Base-by-base conservation (phyloP, 2,329 filamentous ascomycete species). In the Purpureocillium takamizusanense region DNA sequence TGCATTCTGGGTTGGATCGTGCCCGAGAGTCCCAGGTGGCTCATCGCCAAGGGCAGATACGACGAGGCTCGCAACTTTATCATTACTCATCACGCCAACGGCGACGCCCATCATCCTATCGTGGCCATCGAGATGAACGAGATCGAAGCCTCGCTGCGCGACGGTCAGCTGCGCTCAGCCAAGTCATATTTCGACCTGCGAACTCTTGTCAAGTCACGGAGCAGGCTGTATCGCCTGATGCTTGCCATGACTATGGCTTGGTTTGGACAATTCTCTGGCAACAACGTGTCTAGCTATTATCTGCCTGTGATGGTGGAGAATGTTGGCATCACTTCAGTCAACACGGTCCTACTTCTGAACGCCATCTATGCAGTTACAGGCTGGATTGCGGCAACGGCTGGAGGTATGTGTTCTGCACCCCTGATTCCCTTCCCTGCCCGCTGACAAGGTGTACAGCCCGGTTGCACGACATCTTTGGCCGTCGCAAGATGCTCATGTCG, bases 11-110 rank as follows among this genome's bases (percentile, higher is more conserved):
- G 66, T 6, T 74, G 66, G 38, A 62, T 76, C 42, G 55, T 80
- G 2, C 77, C 78, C 0, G 78, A 81, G 49, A 77, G 72, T 14
- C 78, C 78, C 5, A 59, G 78, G 38, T 81, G 76, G 76, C 59
- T 78, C 15, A 72, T 76, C 42, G 48, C 51, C 13, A 48, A 46
- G 18, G 53, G 55, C 36, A 48, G 48, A 15, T 42, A 50, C 15
- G 69, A 74, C 6, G 59, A 74, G 40, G 70, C 74, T 1, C 58
- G 69, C 16, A 59, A 62, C 4, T 68, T 70, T 29, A 63, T 81
- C 40, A 65, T 66, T 16, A 72, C 69, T 39, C 78, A 71, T 49
- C 77, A 77, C 36, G 54, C 63, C 3, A 65, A 66, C 44, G 72
- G 69, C 10, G 66, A 80, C 43, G 74, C 73, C 3, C 65, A 73